Evolutionary conservation across 2,329 filamentous ascomycete species (phyloP), one percentile per base, ranked within the genome.

Genomic region (Sordariomycetes sp.): DNA sequence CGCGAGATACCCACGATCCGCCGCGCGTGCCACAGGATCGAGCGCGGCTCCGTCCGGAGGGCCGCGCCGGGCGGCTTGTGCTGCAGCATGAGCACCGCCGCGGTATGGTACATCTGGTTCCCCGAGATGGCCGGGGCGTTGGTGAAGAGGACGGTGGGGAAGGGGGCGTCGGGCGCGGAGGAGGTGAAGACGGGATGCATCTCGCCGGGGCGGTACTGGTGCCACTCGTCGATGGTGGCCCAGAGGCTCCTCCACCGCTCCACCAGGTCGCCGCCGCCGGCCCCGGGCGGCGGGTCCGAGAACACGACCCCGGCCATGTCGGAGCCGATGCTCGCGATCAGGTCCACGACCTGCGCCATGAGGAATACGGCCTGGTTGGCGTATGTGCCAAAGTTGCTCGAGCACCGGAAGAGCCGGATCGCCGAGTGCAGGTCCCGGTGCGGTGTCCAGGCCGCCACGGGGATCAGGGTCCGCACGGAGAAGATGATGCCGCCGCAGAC

Each of bases 31-130:
- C 79, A 81, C 3, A 81, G 65, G 0, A 74, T 71, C 24, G 68
- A 65, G 24, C 64, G 61, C 4, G 68, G 64, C 34, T 79, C 58
- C 64, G 76, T 55, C 59, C 67, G 62, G 69, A 79, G 66, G 69
- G 76, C 40, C 64, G 68, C 63, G 3, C 59, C 73, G 2, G 65
- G 63, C 1, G 77, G 75, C 56, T 71, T 74, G 24, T 74, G 73
- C 56, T 79, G 74, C 1, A 82, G 69, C 63, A 82, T 71, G 6
- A 82, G 64, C 3, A 82, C 72, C 25, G 76, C 76, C 0, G 77
- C 72, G 0, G 79, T 79, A 62, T 82, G 79, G 54, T 80, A 78
- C 0, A 81, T 69, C 57, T 81, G 79, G 59, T 80, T 82, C 0
- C 76, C 75, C 0, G 77, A 80, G 32, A 81, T 80, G 25, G 77